Evolutionary conservation across 1,284 basidiomycete species (phyloP).

Genomic region (Grifola frondosa): DNA sequence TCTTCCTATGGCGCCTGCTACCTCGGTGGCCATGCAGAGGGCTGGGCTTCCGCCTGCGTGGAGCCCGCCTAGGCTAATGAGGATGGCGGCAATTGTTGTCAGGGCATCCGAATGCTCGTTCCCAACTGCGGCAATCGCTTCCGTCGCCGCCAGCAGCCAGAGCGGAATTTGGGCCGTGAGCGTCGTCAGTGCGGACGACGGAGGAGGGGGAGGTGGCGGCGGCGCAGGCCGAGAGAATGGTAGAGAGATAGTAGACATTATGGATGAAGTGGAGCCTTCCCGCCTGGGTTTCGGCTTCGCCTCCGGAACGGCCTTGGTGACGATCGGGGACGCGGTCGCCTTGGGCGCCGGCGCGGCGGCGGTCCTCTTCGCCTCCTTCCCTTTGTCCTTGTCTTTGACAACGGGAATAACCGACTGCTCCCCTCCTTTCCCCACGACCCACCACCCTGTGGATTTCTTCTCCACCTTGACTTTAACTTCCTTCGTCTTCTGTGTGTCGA

Average conservation of each 20-base stretch:
- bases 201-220: conserved; percentile 25
- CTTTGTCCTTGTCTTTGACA: conserved; percentile 1
- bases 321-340: no score
- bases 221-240: conserved; percentile 12
- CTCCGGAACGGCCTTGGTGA: conserved; percentile 13
- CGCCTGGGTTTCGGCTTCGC: conserved; percentile 7
- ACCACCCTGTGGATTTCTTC: conserved; percentile 53
- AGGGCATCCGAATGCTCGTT: conserved; percentile 68
- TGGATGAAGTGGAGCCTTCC: conserved; percentile 9
- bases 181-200: conserved; percentile 36
- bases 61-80: conserved; percentile 69
- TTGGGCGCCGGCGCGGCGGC: background rate
- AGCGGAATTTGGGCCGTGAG: conserved; percentile 58
- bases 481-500: conserved; percentile 52
- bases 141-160: conserved; percentile 70
- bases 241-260: conserved; percentile 18
- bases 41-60: conserved; percentile 38
- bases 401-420: conserved; percentile 4
- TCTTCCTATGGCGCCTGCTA: conserved; percentile 14
- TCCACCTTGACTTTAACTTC: conserved; percentile 58
- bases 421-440: conserved; percentile 48
- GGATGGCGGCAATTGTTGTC: conserved; percentile 65
- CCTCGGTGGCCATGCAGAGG: conserved; percentile 17
- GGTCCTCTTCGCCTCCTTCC: conserved; percentile 2
- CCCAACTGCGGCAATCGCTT: conserved; percentile 64